phyloP scores from a whole-genome alignment of 768 basidiomycete genomes.

The Boletus speciosus region DNA sequence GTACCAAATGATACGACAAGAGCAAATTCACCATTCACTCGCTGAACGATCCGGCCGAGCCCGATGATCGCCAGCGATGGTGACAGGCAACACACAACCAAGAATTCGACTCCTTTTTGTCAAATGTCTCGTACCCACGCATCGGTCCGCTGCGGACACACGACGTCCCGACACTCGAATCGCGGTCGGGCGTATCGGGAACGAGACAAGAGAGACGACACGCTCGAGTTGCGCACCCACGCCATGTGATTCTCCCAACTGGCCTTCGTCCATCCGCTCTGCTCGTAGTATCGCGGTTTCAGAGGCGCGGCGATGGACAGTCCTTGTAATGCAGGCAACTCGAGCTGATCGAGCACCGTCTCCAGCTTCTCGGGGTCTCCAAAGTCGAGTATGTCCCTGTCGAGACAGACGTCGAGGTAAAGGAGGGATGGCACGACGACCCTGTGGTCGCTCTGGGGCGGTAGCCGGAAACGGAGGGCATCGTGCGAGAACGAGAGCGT shows the following conservation, averaged over 20 bases:
- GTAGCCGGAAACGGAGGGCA: constrained; percentile 8
- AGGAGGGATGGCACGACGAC: constrained; percentile 6
- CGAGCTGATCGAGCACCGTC: constrained; percentile 20
- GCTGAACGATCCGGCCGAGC: too few species aligned
- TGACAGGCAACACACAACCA: not conserved
- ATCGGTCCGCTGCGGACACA: not conserved
- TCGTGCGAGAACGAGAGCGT: constrained; percentile 10
- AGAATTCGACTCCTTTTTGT: not conserved
- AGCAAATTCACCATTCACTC: not conserved
- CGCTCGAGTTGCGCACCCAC: constrained; percentile 17
- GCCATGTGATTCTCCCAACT: constrained; percentile 1
- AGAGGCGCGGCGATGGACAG: constrained; percentile 10
- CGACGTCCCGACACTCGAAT: constrained; percentile 7
- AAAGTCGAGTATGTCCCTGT: constrained; percentile 19
- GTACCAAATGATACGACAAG: not conserved
- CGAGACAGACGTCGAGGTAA: constrained; percentile 18
- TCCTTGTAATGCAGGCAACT: constrained; percentile 17
- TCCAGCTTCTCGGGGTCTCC: constrained; percentile 17
- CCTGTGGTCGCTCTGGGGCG: not conserved
- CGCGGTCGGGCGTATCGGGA: constrained; percentile 3
- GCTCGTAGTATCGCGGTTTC: not conserved
- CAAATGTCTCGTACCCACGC: not conserved
- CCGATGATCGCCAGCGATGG: not conserved
- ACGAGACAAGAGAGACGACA: constrained; percentile 14
- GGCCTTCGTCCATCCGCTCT: not conserved